These are phyloP conservation scores for Ganoderma meredithae DNA, from an alignment of 1,284 basidiomycete genomes.

Conservation along the genomic window DNA sequence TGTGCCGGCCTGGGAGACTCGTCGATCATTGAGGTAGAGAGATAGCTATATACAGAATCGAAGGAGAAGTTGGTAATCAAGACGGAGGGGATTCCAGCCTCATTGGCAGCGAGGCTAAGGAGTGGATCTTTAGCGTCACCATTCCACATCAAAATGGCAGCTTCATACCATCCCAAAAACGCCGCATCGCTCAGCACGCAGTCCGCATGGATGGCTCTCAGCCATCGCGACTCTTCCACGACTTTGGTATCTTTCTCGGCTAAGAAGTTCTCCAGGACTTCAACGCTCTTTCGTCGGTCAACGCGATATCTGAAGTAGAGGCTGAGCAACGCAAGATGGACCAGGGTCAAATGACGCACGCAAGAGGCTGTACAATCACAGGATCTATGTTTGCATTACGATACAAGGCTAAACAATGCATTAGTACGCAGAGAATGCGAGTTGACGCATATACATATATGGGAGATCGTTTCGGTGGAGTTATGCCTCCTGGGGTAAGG, in stretches of 20 bases:
- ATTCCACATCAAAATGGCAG: constrained; percentile 32
- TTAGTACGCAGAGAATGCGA: background rate
- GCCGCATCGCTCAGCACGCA: constrained; percentile 80
- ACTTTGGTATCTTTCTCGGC: constrained; percentile 61
- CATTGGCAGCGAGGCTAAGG: constrained; percentile 72
- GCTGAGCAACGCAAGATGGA: background rate
- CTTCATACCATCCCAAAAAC: constrained; percentile 72
- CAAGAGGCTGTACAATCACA: constrained; percentile 75
- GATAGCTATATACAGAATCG: constrained; percentile 82
- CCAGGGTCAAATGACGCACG: constrained; percentile 50
- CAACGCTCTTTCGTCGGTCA: constrained; percentile 72
- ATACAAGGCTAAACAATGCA: constrained; percentile 52
- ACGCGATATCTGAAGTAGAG: constrained; percentile 62
- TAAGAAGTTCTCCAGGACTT: constrained; percentile 67
- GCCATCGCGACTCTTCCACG: constrained; percentile 64
- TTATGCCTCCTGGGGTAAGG: background rate
- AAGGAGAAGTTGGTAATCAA: constrained; percentile 85
- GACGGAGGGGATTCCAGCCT: constrained; percentile 68
- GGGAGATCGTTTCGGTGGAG: background rate
- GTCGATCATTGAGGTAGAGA: constrained; percentile 43
- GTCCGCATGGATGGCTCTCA: constrained; percentile 56
- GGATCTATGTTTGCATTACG: constrained; percentile 75
- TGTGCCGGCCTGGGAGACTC: constrained; percentile 18
- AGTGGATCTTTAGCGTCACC: constrained; percentile 1
- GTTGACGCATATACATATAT: background rate